These are phyloP conservation scores for Alternaria atra DNA, from an alignment of 2,329 filamentous ascomycete genomes.

Conservation along the genomic window DNA sequence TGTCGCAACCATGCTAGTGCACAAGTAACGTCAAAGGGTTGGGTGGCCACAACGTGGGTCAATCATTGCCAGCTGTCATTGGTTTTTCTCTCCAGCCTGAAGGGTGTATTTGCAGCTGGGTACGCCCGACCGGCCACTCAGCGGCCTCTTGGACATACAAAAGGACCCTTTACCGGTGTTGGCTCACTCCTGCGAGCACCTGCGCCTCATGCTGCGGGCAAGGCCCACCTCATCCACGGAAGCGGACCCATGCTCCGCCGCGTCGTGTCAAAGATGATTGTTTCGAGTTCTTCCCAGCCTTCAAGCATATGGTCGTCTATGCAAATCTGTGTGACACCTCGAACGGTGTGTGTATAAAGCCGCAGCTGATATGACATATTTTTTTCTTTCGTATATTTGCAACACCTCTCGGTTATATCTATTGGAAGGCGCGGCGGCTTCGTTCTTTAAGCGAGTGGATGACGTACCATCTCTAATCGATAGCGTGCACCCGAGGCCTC, in stretches of 20 bases:
- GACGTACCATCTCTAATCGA: conserved; percentile 20
- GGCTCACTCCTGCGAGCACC: conserved; percentile 12
- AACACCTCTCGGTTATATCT: background rate
- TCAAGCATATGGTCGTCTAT: background rate
- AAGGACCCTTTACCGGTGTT: conserved; percentile 9
- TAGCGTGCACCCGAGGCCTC: conserved; percentile 9
- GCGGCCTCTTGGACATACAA: conserved; percentile 5
- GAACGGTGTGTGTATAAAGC: background rate
- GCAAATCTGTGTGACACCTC: background rate
- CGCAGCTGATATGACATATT: background rate
- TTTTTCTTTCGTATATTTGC: background rate
- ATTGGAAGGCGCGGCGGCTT: background rate
- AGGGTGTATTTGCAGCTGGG: conserved; percentile 6
- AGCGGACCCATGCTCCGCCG: conserved; percentile 19
- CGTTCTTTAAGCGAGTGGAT: conserved; percentile 16
- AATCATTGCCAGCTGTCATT: conserved; percentile 10
- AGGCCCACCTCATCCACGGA: conserved; percentile 16
- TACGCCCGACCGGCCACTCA: conserved; percentile 4
- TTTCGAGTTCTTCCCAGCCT: conserved; percentile 1
- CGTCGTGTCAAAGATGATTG: conserved; percentile 4
- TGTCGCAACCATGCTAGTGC: conserved; percentile 31
- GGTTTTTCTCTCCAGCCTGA: conserved; percentile 8
- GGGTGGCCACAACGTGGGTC: conserved; percentile 30
- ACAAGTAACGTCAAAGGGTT: conserved; percentile 19
- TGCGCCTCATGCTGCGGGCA: conserved; percentile 25